Base-by-base conservation (phyloP, 768 basidiomycete genomes). In the Mycena galericulata region DNA sequence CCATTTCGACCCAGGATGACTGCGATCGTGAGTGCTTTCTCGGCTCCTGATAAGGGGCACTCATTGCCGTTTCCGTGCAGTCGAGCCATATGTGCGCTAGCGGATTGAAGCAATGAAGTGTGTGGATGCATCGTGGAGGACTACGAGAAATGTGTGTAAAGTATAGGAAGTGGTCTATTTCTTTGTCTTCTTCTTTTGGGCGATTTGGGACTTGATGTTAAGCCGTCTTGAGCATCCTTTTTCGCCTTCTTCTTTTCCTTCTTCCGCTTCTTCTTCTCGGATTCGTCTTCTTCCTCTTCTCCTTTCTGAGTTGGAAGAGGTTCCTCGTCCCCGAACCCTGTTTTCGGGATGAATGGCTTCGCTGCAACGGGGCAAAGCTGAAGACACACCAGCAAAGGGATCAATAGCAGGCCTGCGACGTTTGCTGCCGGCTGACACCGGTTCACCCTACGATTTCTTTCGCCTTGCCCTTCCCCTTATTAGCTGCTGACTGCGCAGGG, bases 331-430 rank as follows among this genome's bases (percentile, higher is more conserved):
- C 78, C 80, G 55, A 81, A 82, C 7, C 82, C 84, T 83, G 62
- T 29, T 40, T 50, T 11, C 49, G 57, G 11, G 51, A 24, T 57
- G 54, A 62, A n/a, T n/a, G n/a, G 50, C 30, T 4, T 18, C 8
- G 34, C 18, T 14, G 11, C 22, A n/a, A 32, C 3, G 29, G 32
- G n/a, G 36, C 12, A 34, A 47, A 40, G 36, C 38, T 24, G 51
- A 49, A 53, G 59, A 60, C 76, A 11, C 73, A 89, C 92, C 91
- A 64, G 89, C 86, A 71, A 93, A 93, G 7, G 90, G 89, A 77
- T 93, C 92, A 30, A 91, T 74, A 0, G 77, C 79, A 30, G 85
- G 83, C 71, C 90, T 83, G 75, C 85, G 84, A 32, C 87, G 85
- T 75, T 87, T 88, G 53, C 54, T 75, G 24, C 73, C 75, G 30